Percentiles rank a stretch among this genome's conserved stretches.
Evolutionary conservation across 345 rosid species (phyloP).

Genomic region (Pelargonium nanum): DNA sequence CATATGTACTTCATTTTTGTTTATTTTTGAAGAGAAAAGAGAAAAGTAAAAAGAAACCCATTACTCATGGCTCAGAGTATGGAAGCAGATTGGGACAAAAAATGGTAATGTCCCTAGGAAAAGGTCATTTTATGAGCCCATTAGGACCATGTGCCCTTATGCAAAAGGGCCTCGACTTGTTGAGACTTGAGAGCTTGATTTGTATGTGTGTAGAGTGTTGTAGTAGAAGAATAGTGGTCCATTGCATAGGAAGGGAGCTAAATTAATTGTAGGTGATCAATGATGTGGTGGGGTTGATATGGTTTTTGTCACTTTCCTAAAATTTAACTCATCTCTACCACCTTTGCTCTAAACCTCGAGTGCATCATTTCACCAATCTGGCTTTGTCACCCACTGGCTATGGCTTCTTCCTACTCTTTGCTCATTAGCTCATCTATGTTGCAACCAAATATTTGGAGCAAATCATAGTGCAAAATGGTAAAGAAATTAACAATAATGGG

Average conservation of each 20-base stretch:
- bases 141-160: neutral
- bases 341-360: neutral
- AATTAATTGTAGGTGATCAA: neutral
- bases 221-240: neutral
- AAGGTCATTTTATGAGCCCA: neutral
- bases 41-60: too few species aligned
- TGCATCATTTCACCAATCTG: neutral
- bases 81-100: neutral
- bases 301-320: neutral
- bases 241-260: neutral
- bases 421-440: too few species aligned
- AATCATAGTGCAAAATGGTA: too few species aligned
- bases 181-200: neutral
- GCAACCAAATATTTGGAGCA: too few species aligned
- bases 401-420: too few species aligned
- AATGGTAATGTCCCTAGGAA: neutral
- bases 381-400: too few species aligned
- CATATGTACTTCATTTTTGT: too few species aligned
- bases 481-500: too few species aligned
- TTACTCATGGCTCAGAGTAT: too few species aligned
- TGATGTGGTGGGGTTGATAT: neutral
- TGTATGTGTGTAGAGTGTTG: neutral
- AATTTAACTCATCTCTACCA: neutral
- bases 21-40: too few species aligned
- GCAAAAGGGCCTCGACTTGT: neutral